Conservation (phyloP, 1,284 basidiomycete genomes). For the Leucoagaricus sp. region DNA sequence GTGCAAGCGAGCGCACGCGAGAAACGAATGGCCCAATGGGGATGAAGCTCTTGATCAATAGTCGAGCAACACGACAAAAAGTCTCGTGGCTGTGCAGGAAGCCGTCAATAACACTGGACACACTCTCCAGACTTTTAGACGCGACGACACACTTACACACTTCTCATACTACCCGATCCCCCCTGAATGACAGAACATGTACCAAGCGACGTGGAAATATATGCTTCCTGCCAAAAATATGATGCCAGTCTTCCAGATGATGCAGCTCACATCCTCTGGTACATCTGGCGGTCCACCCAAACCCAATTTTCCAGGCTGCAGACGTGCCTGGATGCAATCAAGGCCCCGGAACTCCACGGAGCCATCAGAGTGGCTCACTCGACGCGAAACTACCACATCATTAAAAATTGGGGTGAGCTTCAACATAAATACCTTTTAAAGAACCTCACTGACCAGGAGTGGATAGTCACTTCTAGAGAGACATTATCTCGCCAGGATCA, state of each 20-base stretch:
- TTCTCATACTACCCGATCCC: background rate
- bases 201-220: slow-evolving; percentile 27
- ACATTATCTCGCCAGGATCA: background rate
- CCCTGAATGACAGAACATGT: slow-evolving; percentile 7
- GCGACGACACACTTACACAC: too few species aligned
- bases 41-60: too few species aligned
- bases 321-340: slow-evolving; percentile 33
- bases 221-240: slow-evolving; percentile 29
- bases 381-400: slow-evolving; percentile 27
- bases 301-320: slow-evolving; percentile 28
- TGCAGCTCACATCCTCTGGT: slow-evolving; percentile 38
- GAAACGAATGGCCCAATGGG: too few species aligned
- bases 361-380: slow-evolving; percentile 32
- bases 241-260: slow-evolving; percentile 35
- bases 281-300: slow-evolving; percentile 33
- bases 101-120: too few species aligned
- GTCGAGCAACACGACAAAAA: too few species aligned
- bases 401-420: slow-evolving; percentile 34
- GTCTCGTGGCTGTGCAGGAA: too few species aligned
- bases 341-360: slow-evolving; percentile 29
- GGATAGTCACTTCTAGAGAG: background rate
- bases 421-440: background rate
- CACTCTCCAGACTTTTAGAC: too few species aligned
- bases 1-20: too few species aligned
- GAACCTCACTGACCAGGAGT: background rate